These are phyloP conservation scores for Colletotrichum sp. DNA, from an alignment of 2,329 filamentous ascomycete genomes.

Conservation along the genomic window DNA sequence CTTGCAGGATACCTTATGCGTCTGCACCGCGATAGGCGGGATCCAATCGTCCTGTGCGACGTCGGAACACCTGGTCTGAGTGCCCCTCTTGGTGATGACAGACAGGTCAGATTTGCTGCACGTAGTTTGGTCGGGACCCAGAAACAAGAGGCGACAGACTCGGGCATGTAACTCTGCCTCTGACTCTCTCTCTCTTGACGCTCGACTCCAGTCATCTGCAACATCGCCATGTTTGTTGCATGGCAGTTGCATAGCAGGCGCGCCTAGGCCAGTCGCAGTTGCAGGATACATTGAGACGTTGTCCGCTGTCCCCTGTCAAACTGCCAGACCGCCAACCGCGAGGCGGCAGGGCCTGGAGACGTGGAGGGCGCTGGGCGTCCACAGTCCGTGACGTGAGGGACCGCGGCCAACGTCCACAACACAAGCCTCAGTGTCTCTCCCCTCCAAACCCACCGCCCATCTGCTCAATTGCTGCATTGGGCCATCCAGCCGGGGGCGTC, in stretches of 20 bases:
- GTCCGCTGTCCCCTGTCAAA: not conserved
- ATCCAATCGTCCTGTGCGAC: slow-evolving; percentile 17
- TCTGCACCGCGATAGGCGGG: slow-evolving; percentile 18
- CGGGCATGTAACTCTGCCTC: not conserved
- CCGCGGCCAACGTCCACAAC: not conserved
- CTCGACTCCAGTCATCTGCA: not conserved
- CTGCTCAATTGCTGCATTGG: slow-evolving; percentile 18
- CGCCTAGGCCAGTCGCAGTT: not conserved
- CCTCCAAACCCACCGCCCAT: slow-evolving; percentile 4
- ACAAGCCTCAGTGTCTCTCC: not conserved
- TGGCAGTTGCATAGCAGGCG: not conserved
- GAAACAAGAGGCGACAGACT: not conserved
- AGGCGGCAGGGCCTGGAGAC: not conserved
- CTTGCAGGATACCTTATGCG: slow-evolving; percentile 15
- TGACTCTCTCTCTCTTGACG: not conserved
- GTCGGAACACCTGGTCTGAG: slow-evolving; percentile 20
- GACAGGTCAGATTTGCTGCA: slow-evolving; percentile 3
- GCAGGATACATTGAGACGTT: not conserved
- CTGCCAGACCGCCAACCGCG: not conserved
- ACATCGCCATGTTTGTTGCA: not conserved
- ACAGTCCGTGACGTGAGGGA: not conserved
- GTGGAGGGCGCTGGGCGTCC: not conserved
- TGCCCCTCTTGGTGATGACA: slow-evolving; percentile 18
- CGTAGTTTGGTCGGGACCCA: not conserved
- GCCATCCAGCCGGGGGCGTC: not conserved